Conservation (phyloP, 352 stramenopile genomes). For the Globisporangium nodosum region DNA sequence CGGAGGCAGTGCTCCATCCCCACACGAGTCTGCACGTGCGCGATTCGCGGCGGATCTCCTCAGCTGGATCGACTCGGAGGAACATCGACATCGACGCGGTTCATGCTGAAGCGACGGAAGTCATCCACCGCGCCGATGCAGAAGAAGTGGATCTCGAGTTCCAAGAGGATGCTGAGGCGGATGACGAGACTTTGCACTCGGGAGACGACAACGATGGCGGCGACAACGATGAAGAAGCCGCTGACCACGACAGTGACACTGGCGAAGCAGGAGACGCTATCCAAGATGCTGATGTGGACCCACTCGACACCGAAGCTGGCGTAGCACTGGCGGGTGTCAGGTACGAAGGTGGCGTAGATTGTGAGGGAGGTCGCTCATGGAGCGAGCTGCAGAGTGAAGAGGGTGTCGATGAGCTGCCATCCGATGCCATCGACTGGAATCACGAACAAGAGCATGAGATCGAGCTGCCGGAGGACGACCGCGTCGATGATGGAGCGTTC, state of each 20-base stretch:
- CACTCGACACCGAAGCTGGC: not conserved
- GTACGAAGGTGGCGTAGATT: not conserved
- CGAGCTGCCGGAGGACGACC: not conserved
- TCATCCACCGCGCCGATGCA: not conserved
- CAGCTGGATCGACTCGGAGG: conserved; percentile 9
- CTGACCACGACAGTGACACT: not conserved
- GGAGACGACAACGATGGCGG: not conserved
- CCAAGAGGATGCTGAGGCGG: too few relatives aligned
- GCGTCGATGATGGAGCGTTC: not conserved
- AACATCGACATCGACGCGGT: not conserved
- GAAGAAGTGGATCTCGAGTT: not conserved
- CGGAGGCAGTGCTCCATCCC: not conserved
- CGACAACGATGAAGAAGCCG: not conserved
- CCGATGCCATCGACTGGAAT: not conserved
- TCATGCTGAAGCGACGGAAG: not conserved
- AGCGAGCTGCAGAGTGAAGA: not conserved
- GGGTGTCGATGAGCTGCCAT: not conserved
- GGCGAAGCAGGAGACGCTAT: not conserved
- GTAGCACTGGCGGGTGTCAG: not conserved
- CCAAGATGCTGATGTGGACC: not conserved
- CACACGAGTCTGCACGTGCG: not conserved
- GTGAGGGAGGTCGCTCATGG: not conserved
- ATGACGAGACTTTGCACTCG: not conserved
- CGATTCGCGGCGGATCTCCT: conserved; percentile 8
- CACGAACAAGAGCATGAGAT: not conserved